Evolutionary conservation across 495 filamentous ascomycete species (phyloP), one percentile per base, ranked within the genome.

Genomic region (Aspergillus haitiensis): DNA sequence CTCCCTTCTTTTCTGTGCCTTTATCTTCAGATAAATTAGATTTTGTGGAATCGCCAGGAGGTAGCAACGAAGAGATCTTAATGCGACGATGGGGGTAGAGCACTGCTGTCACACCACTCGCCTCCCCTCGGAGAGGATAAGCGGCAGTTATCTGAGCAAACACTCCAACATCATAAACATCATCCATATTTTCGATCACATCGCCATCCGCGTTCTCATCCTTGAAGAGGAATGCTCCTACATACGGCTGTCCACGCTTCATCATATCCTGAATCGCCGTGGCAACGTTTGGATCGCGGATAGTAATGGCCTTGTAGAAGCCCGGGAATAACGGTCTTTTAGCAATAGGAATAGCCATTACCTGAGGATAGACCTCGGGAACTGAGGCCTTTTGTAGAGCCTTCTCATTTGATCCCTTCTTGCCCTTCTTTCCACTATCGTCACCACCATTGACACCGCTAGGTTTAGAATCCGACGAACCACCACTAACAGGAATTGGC

Each of bases 241-340:
- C 89, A 62, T 99, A 99, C 47, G 93, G 95, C 72, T 99, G 95
- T 8, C 95, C 94, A n/a, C 93, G 84, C 78, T 93, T 95, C 72
- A 98, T 89, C 86, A 96, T 94, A 62, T 99, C 95, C 62, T 91
- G 85, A 59, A 99, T 95, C 12, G 95, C 95, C 37, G 84, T 81
- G 34, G 90, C 86, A 21, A 99, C 95, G 63, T 91, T 88, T 6
- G 86, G 89, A 70, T 99, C 91, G 61, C 88, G 87, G 54, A 99
- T 92, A 5, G 94, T 98, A 59, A 99, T 90, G 3, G 95, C 93
- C 71, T 99, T 99, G 77, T 99, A 99, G 75, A 97, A 99, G 0
- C 95, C 95, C 0, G 95, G 95, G 74, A 97, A 99, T 2, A 99
- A 76, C 27, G 94, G 95, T 48, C 95, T 84, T 75, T 94, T 93